Base-by-base conservation (phyloP, 805 yeast species). In the Saccharomyces mikatae region DNA sequence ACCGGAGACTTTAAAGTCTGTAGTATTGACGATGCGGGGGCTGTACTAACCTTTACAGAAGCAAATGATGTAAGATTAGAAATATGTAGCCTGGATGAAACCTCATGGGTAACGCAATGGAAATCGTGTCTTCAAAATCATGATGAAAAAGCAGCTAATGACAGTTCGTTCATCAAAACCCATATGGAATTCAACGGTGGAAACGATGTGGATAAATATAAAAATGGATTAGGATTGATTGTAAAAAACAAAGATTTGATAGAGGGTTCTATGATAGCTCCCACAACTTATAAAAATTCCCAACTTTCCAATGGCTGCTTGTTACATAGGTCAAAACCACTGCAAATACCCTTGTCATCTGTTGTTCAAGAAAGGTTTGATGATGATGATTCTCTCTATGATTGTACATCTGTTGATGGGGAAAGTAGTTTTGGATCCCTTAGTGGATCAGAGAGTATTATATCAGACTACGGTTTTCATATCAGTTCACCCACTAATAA, bases 41-140 rank as follows among this genome's bases (percentile, higher is more conserved):
- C 63, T 11, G 58, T 54, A 28, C 53, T 69, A 26, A 54, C 52
- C 26, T 60, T 66, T 5, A 51, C 52, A 4, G 60, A 65, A 1
- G 70, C 66, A 2, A 67, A 65, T 48, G 55, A 58, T 21, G 54
- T 62, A 2, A 22, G 24, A 11, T 48, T 69, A 28, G 50, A 55
- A 24, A 46, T 69, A 14, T 54, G 52, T 9, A 62, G 68, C 10
- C 50, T 61, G 10, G 66, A 63, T 53, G 46, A 61, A 13, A 24
- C 62, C 4, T 59, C 59, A 46, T 69, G 71, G 71, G 58, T 62
- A 27, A 51, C 54, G 1, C 54, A 60, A 36, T 68, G 71, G 71
- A 62, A 59, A 48, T 41, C 53, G 4, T 58, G 50, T 27, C 54
- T 67, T 29, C 54, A 60, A 22, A 53, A 52, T 24, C 48, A 59